Evolutionary conservation across 257 asterid genomes (phyloP), one percentile per base, ranked within the genome.

Genomic region (Solanum chmielewskii): DNA sequence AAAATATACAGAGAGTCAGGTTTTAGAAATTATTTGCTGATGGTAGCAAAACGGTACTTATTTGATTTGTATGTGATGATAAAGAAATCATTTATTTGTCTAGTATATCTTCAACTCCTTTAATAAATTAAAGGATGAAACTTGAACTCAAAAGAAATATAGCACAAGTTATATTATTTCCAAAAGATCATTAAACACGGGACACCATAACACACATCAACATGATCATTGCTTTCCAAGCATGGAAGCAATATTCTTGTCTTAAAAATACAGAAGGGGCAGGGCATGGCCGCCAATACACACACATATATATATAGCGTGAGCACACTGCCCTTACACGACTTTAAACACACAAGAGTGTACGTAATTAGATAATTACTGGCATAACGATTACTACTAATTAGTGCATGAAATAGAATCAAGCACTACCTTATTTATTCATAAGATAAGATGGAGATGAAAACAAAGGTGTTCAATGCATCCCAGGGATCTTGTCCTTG

Each of bases 401-500:
- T 23, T 41, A 75, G 84, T 80, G 84, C 84, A 80, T 27, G 84
- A 80, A 47, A 80, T 15, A 47, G 27, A 29, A 47, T 80, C 85
- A 80, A 29, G 18, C 69, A 33, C 35, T 33, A 33, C 5, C 85
- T 11, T 47, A 29, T 18, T 80, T 7, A 20, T n/a, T 14, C 6
- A 52, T 52, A 49, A 37, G 9, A 41, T 42, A 77, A 49, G 29
- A 25, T 49, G 45, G 69, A 49, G 31, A 81, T 49, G 69, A 31
- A 29, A 29, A 31, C 45, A 49, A 78, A 78, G 84, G 5, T 49
- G 69, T 81, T 81, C 69, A 81, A 52, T 49, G 69, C 85, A 49
- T 81, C 29, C 93, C 97, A 1, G 98, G 98, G 11, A 96, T 70
- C 93, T 96, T 96, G 29, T 96, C 99, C 94, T 94, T 96, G 71